Conservation (phyloP, 148 eudicot genomes). For the Camellia lanceoleosa region DNA sequence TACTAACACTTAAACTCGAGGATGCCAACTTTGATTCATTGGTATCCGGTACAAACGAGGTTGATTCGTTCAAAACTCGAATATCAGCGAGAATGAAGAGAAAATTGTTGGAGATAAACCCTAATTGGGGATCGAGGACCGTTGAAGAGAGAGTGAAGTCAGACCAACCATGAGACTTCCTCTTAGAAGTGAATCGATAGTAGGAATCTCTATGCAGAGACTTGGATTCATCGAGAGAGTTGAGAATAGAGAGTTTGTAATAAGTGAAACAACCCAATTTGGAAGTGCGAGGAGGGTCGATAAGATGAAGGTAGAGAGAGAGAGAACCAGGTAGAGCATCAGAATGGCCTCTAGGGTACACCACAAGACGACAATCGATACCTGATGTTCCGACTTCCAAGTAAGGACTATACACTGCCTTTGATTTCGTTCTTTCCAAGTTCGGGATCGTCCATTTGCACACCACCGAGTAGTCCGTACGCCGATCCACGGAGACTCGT, state of each 20-base stretch:
- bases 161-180: constrained; percentile 86
- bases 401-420: constrained; percentile 71
- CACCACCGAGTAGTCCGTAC: constrained; percentile 27
- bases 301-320: constrained; percentile 58
- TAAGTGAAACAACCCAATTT: constrained; percentile 77
- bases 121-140: constrained; percentile 48
- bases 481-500: no score
- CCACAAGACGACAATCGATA: constrained; percentile 60
- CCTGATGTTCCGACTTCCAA: constrained; percentile 50
- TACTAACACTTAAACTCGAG: constrained; percentile 49
- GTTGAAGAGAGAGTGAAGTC: constrained; percentile 57
- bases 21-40: constrained; percentile 32
- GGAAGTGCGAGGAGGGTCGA: constrained; percentile 60
- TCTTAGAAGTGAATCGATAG: constrained; percentile 69
- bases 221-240: constrained; percentile 41
- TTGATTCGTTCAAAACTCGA: constrained; percentile 55
- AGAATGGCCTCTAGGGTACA: constrained; percentile 76
- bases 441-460: constrained; percentile 68
- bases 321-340: constrained; percentile 75
- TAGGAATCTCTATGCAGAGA: constrained; percentile 61
- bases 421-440: constrained; percentile 53
- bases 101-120: constrained; percentile 44
- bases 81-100: constrained; percentile 66
- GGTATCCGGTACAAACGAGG: constrained; percentile 51
- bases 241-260: constrained; percentile 54